These are phyloP conservation scores for Westerdykella sp. DNA, from an alignment of 2,329 filamentous ascomycete genomes.

Conservation along the genomic window DNA sequence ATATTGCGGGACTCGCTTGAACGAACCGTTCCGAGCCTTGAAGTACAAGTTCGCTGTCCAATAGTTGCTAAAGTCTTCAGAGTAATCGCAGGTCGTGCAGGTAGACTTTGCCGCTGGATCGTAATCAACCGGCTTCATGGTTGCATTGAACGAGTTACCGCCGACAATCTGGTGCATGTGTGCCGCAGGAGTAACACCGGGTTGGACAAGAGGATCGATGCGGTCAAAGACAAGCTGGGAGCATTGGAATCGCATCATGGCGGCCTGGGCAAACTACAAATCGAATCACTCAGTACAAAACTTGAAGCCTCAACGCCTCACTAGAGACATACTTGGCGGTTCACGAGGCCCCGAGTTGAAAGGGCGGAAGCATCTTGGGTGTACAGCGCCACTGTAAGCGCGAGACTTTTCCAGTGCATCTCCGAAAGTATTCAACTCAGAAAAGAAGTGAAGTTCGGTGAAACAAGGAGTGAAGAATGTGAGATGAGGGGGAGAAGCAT, in stretches of 20 bases:
- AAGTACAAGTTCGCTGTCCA: conserved; percentile 27
- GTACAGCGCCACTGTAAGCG: conserved; percentile 12
- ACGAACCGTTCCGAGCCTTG: conserved; percentile 22
- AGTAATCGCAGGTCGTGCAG: conserved; percentile 22
- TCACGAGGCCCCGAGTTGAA: conserved; percentile 13
- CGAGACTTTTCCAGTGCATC: conserved; percentile 18
- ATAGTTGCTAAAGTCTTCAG: conserved; percentile 18
- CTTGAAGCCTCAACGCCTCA: background rate
- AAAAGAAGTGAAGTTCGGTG: background rate
- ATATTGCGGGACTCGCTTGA: conserved; percentile 25
- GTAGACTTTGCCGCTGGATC: conserved; percentile 14
- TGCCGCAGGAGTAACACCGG: conserved; percentile 5
- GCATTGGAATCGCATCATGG: conserved; percentile 17
- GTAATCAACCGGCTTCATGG: conserved; percentile 14
- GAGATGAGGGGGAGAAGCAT: background rate
- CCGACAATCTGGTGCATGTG: conserved; percentile 21
- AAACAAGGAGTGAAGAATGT: background rate
- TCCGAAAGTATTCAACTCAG: conserved; percentile 1
- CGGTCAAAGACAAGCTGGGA: conserved; percentile 10
- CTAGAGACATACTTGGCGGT: conserved; percentile 2
- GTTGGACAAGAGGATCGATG: conserved; percentile 12
- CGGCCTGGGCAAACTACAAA: conserved; percentile 16
- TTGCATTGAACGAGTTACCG: conserved; percentile 24
- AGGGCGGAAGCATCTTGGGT: conserved; percentile 14
- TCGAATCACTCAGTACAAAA: background rate